Base-by-base conservation (phyloP, 1,284 basidiomycete genomes). In the Ceratobasidium papillatum region DNA sequence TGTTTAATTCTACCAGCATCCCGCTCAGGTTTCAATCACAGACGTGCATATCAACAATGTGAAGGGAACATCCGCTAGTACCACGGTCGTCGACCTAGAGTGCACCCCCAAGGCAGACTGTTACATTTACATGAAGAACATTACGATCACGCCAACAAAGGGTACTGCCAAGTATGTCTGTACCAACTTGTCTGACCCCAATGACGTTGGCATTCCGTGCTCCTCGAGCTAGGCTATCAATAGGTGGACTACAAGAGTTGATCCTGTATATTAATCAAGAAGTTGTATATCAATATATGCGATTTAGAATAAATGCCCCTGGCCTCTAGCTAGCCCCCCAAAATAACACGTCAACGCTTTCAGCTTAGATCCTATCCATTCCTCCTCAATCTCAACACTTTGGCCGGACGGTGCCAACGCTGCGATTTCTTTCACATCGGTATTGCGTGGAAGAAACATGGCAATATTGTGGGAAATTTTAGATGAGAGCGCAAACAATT, bases 391-490 rank as follows among this genome's bases (percentile, higher is more conserved):
- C 79, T 95, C 94, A 1, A 95, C 85, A 79, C 81, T 84, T 80
- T 92, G 88, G 3, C 80, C 63, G 17, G 72, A 58, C 34, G 77
- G 71, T 0, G 82, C 81, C 27, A 98, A 82, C 0, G 80, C 81
- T 0, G 90, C 87, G 41, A 99, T 85, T 79, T 99, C 94, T 1
- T 88, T 81, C 3, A 99, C 80, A 71, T 87, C 85, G 0, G 90
- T 87, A 81, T 98, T 99, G 25, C 94, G 87, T 0, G 98, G 98
- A 2, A 99, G 86, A 80, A 90, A 99, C 80, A 93, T 95, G 1
- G 95, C 96, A 72, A 98, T 86, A 79, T 96, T 95, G 4, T 83
- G 86, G 0, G 94, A 93, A 64, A 96, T 87, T 34, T 62, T 77
- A 22, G 79, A 82, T 0, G 92, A 87, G 17, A 97, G 84, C 14